Base-by-base conservation (phyloP, 2,329 filamentous ascomycete genomes). In the Colletotrichum neosansevieriae region DNA sequence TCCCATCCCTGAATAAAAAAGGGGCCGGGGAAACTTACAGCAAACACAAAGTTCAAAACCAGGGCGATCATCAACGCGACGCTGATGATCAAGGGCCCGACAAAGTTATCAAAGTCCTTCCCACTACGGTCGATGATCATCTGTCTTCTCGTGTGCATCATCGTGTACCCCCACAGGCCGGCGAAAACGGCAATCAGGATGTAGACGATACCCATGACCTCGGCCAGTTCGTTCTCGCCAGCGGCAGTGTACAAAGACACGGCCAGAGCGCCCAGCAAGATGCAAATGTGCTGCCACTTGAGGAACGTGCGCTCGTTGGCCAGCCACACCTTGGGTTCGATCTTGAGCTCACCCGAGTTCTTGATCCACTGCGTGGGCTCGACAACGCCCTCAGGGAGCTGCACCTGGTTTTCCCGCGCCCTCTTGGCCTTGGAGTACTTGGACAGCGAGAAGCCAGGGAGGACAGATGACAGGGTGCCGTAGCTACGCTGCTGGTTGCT, bases 241-340 rank as follows among this genome's bases (percentile, higher is more conserved):
- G 94, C 94, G 0, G 95, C 94, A 73, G 97, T 95, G 82, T 95
- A 98, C 32, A 99, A 83, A 21, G 91, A 93, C 12, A 99, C 83
- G 0, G 93, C 93, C 34, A 99, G 82, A 21, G 91, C 90, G 42
- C 94, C 94, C 24, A 99, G 89, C 13, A 99, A 85, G 56, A 99
- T 89, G 70, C 90, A 91, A 75, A 99, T 94, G 79, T 98, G 94
- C 83, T 98, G 93, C 96, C 96, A 99, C 80, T 98, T 98, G 79
- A 99, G 91, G 78, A 98, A 99, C 0, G 96, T 99, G 70, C 96
- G 91, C 82, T 99, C 95, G 80, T 99, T 99, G 62, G 96, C 96
- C 65, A 99, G 90, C 95, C 96, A 99, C 34, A 99, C 95, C 81
- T 99, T 99, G 70, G 94, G 94, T 82, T 99, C 96, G 65, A 99